Evolutionary conservation across 345 rosid genomes (phyloP).

Genomic region (Psidium guajava): DNA sequence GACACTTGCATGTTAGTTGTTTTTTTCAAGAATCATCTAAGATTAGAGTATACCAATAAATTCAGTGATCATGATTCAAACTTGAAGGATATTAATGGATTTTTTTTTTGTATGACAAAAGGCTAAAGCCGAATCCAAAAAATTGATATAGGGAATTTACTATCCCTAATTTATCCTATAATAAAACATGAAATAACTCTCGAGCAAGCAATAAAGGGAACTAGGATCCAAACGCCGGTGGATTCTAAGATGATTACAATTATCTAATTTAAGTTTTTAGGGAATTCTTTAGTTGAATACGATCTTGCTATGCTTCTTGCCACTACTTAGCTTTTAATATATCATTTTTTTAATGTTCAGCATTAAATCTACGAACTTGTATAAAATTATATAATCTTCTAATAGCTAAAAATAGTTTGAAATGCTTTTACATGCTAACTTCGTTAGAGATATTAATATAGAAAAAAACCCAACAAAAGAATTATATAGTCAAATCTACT

Average conservation of each 20-base stretch:
- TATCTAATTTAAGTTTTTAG: neutral
- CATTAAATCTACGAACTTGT: neutral
- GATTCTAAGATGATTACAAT: neutral
- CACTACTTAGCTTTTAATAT: neutral
- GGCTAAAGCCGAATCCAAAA: neutral
- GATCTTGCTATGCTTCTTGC: neutral
- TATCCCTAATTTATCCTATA: neutral
- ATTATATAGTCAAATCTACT: neutral
- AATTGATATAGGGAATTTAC: neutral
- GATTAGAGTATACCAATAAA: neutral
- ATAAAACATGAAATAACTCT: neutral
- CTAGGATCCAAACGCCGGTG: neutral
- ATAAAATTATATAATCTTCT: neutral
- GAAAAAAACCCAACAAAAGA: neutral
- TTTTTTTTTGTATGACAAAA: neutral
- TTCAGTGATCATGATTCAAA: neutral
- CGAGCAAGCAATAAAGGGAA: neutral
- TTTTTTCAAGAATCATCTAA: no score
- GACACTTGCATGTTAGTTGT: no score
- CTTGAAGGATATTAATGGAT: neutral
- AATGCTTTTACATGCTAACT: neutral
- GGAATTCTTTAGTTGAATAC: neutral
- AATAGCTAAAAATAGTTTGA: neutral
- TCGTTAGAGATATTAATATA: neutral
- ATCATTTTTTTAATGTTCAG: neutral